Conservation (phyloP, 2,329 filamentous ascomycete species). For the Botrytis aclada region DNA sequence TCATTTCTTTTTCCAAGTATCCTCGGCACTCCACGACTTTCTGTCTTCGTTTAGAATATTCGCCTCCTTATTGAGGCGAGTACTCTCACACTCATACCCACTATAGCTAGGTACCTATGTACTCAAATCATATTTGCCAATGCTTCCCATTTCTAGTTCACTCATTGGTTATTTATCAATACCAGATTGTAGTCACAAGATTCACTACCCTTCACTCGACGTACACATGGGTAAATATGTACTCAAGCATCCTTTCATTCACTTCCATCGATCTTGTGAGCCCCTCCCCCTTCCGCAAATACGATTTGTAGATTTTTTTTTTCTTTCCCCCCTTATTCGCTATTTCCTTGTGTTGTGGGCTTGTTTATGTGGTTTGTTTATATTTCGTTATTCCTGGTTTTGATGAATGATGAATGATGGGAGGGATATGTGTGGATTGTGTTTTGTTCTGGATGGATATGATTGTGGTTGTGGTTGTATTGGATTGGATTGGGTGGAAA, state of each 20-base stretch:
- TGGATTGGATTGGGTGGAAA: no score
- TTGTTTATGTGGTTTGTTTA: no score
- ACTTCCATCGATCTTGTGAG: not conserved
- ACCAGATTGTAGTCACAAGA: not conserved
- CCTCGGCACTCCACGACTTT: not conserved
- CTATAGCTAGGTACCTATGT: no score
- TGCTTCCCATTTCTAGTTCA: not conserved
- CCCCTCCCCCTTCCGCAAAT: not conserved
- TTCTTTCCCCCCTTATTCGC: not conserved
- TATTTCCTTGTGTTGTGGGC: not conserved
- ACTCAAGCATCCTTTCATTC: not conserved
- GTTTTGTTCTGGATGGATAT: no score
- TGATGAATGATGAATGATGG: no score
- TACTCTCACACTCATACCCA: not conserved
- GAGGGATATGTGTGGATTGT: no score
- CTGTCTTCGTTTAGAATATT: not conserved
- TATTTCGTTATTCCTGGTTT: no score
- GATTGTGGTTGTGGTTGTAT: no score
- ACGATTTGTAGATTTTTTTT: accelerated
- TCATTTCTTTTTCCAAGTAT: not conserved
- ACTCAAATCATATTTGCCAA: no score
- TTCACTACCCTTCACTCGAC: not conserved
- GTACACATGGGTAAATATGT: not conserved
- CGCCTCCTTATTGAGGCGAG: not conserved
- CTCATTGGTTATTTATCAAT: not conserved